Percentiles rank a stretch among this genome's conserved stretches.
Conservation (phyloP, 768 basidiomycete genomes). For the Boletales sp. region DNA sequence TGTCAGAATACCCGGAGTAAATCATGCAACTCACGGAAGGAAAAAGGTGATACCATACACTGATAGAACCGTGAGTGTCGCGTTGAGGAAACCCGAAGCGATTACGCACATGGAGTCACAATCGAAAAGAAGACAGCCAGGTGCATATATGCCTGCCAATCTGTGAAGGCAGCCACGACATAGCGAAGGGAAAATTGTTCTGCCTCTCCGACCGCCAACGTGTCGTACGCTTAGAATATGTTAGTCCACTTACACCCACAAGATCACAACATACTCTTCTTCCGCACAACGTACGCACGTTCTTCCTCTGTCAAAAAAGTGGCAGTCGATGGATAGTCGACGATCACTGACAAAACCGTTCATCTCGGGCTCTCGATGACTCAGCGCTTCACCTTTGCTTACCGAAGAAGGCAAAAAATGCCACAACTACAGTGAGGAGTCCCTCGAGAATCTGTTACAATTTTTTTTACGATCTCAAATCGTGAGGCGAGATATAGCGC, state of each 20-base stretch:
- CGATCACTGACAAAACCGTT: conserved; percentile 41
- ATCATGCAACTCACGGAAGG: conserved; percentile 51
- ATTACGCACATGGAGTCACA: conserved; percentile 51
- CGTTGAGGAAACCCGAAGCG: neutral
- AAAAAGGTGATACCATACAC: conserved; percentile 72
- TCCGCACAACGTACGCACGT: conserved; percentile 15
- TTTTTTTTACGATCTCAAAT: neutral
- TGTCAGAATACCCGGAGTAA: neutral
- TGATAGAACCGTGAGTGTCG: conserved; percentile 20
- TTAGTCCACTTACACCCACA: conserved; percentile 45
- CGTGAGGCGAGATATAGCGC: conserved; percentile 10
- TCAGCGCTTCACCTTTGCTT: conserved; percentile 2
- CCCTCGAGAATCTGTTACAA: conserved; percentile 34
- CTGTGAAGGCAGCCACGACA: conserved; percentile 48
- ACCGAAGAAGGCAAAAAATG: conserved; percentile 51
- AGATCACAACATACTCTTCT: conserved; percentile 9
- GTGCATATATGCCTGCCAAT: conserved; percentile 54
- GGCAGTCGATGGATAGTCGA: conserved; percentile 41
- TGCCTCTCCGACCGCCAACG: conserved; percentile 32
- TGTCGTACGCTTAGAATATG: conserved; percentile 41
- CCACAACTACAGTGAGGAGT: conserved; percentile 54
- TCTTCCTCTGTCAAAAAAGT: conserved; percentile 17
- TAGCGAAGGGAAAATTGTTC: conserved; percentile 56
- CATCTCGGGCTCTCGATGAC: neutral
- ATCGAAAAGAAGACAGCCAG: conserved; percentile 42